These are phyloP conservation scores for Thermomucor indicae-seudaticae DNA, from an alignment of 371 early-diverging fungal genomes.

Conservation along the genomic window DNA sequence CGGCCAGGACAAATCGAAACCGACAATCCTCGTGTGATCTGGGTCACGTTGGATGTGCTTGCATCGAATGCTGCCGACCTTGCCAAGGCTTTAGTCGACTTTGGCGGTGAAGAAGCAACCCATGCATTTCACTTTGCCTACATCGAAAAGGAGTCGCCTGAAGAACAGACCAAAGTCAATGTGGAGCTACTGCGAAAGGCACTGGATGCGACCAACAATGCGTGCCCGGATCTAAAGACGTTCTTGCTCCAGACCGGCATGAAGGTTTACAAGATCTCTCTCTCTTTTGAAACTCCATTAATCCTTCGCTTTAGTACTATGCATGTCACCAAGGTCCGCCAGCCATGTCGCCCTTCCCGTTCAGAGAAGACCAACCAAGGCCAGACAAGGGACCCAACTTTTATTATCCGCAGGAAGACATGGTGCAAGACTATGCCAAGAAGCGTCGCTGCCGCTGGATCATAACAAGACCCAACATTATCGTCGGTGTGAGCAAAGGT, in stretches of 20 bases:
- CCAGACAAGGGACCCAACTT: not conserved
- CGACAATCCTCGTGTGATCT: conserved; percentile 1
- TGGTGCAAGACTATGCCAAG: not conserved
- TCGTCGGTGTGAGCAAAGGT: conserved; percentile 9
- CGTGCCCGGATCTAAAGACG: conserved; percentile 4
- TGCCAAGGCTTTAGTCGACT: conserved; percentile 5
- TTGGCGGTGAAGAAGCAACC: not conserved
- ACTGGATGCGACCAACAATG: not conserved
- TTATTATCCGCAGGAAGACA: conserved; percentile 11
- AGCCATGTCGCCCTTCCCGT: conserved; percentile 1
- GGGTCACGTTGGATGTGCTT: conserved; percentile 9
- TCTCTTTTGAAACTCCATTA: too few species aligned
- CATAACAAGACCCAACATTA: conserved; percentile 9
- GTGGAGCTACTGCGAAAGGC: conserved; percentile 3
- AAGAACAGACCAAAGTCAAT: conserved; percentile 5
- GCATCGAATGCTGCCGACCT: not conserved
- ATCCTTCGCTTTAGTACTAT: conserved; percentile 11
- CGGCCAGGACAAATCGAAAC: conserved; percentile 9
- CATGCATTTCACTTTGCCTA: conserved; percentile 10
- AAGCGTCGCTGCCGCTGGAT: conserved; percentile 9
- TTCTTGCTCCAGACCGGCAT: conserved; percentile 10
- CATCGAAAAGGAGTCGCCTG: conserved; percentile 1
- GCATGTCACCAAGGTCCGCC: conserved; percentile 1
- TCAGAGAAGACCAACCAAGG: conserved; percentile 7
- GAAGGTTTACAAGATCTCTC: conserved; percentile 8